Evolutionary conservation across 208 protist genomes (phyloP), one percentile per base, ranked within the genome.

Genomic region (Crithidia acanthocephali): DNA sequence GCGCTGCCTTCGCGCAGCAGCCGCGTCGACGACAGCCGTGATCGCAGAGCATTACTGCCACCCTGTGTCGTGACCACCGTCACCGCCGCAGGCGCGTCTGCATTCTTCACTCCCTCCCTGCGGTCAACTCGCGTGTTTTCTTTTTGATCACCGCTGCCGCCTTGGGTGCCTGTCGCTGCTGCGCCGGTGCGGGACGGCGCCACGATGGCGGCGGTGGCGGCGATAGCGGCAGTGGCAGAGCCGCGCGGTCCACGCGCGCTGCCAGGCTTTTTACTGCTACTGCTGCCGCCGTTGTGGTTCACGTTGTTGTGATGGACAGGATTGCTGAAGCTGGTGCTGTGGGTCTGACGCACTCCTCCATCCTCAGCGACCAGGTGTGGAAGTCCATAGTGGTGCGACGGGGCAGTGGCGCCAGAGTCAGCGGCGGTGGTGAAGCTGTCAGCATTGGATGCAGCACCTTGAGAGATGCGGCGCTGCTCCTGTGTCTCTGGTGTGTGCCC

Each of bases 1-100:
- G 69, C 60, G 60, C 50, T 25, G 42, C 69, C 45, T 40, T 68
- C 32, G 27, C 69, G 42, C 6, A 44, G 32, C 30, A 32, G 61
- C 27, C 18, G 0, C 28, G 44, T 65, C 1, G 45, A 73, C 28
- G 61, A 50, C 42, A 65, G 57, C 5, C 44, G 25, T 18, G 45
- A 35, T 10, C 23, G 35, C 40, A 32, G 48, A 10, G 25, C 22
- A 27, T 27, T 35, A 28, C 59, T 53, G 44, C 59, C 59, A 44
- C 48, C 47, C 7, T 15, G 23, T 20, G 8, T n/a, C 37, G 47
- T 28, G 15, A 40, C 57, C 18, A 57, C 33, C 2, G 44, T 58
- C 16, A 37, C 67, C 13, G 16, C 47, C 23, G 57, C 25, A 5
- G 59, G 59, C 32, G 13, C 22, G 23, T 62, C 57, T 37, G 13